Percentiles rank a stretch among this genome's conserved stretches.
Evolutionary conservation across 2,329 filamentous ascomycete species (phyloP).

Genomic region (Xylaria multiplex): DNA sequence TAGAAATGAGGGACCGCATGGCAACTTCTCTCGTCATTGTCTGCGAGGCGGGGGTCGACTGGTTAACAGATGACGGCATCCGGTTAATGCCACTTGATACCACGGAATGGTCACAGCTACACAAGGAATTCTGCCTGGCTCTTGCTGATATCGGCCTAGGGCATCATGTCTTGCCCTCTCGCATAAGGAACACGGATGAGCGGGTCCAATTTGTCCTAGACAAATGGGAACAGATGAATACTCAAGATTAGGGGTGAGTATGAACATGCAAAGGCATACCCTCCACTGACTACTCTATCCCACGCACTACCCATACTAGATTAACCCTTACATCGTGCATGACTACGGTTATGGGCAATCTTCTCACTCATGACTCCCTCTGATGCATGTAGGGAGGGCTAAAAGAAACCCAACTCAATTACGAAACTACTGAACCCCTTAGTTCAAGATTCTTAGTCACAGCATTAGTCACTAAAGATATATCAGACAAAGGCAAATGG

Average conservation of each 20-base stretch:
- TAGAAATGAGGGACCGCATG: conserved; percentile 18
- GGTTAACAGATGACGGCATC: conserved; percentile 25
- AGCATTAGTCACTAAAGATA: conserved; percentile 9
- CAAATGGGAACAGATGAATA: conserved; percentile 15
- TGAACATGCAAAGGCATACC: not conserved
- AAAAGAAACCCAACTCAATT: too few species aligned
- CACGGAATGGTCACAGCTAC: conserved; percentile 12
- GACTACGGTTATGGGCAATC: too few species aligned
- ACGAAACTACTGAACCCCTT: not conserved
- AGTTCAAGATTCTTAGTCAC: not conserved
- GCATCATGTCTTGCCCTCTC: conserved; percentile 14
- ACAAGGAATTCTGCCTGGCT: conserved; percentile 16
- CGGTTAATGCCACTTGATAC: conserved; percentile 26
- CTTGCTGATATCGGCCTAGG: conserved; percentile 11
- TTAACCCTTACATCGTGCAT: not conserved
- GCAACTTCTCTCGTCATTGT: conserved; percentile 22
- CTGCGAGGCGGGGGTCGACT: conserved; percentile 27
- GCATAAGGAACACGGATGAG: conserved; percentile 7
- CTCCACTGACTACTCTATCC: not conserved
- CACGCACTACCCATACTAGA: not conserved
- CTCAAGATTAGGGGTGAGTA: not conserved
- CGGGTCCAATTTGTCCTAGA: conserved; percentile 24
- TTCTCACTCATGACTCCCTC: too few species aligned
- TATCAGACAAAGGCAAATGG: not conserved
- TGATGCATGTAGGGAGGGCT: not conserved